Percentiles rank a stretch among this genome's conserved stretches.
phyloP scores from a whole-genome alignment of 345 rosid genomes.

The Moricandia moricandioides region DNA sequence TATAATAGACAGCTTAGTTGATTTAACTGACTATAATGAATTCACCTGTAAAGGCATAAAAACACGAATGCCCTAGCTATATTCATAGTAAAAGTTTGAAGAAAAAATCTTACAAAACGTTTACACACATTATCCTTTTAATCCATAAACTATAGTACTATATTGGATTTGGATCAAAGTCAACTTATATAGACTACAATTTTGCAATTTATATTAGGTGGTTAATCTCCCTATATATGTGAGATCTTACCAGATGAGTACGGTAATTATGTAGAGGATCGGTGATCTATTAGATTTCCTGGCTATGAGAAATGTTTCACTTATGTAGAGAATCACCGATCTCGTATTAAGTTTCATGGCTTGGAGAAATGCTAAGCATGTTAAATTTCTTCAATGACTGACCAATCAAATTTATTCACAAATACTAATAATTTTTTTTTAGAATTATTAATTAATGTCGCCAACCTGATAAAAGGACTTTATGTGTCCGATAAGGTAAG shows the following conservation, averaged over 20 bases:
- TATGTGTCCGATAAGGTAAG: neutral
- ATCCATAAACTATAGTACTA: neutral
- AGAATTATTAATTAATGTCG: neutral
- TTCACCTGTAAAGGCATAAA: neutral
- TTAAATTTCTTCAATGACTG: neutral
- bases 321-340: neutral
- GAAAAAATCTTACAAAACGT: neutral
- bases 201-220: neutral
- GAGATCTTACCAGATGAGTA: neutral
- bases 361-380: neutral
- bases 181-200: neutral
- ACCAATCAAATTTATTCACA: neutral
- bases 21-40: neutral
- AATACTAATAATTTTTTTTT: neutral
- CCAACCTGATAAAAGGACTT: slow-evolving; percentile 14
- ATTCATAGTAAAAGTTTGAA: neutral
- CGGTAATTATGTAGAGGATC: too few relatives aligned
- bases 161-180: neutral
- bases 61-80: neutral
- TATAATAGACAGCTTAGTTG: neutral
- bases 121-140: neutral
- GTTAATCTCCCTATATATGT: neutral
- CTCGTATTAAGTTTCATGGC: neutral
- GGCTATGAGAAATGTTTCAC: too few relatives aligned
- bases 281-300: too few relatives aligned